Evolutionary conservation across 2,329 filamentous ascomycete species (phyloP).

Genomic region (Xylariomycetidae sp.): DNA sequence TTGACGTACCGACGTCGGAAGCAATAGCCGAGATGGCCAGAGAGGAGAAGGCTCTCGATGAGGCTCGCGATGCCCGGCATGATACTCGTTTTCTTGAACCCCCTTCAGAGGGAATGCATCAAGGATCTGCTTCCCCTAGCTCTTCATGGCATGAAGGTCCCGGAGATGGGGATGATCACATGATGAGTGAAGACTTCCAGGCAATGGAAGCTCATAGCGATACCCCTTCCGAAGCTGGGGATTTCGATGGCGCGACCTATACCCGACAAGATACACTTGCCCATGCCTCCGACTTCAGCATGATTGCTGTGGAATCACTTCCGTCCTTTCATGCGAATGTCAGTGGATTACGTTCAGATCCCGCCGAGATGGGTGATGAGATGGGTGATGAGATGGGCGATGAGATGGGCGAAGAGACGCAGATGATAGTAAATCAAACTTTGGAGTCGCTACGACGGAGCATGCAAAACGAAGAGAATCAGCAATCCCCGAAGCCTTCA

Average conservation of each 20-base stretch:
- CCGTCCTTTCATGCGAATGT: conserved; percentile 39
- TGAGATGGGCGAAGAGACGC: conserved; percentile 51
- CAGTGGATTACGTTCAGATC: conserved; percentile 26
- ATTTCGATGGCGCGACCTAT: conserved; percentile 13
- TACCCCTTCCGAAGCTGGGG: conserved; percentile 16
- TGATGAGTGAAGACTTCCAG: conserved; percentile 17
- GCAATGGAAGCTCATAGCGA: conserved; percentile 23
- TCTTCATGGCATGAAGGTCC: conserved; percentile 11
- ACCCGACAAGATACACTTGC: conserved; percentile 34
- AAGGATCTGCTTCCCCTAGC: conserved; percentile 8
- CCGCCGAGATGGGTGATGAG: no score
- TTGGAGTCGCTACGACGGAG: conserved; percentile 43
- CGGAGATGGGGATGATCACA: conserved; percentile 11
- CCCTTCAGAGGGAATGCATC: conserved; percentile 3
- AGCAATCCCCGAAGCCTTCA: conserved; percentile 6
- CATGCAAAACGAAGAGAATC: conserved; percentile 17
- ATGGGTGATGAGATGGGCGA: conserved; percentile 40
- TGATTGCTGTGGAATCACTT: conserved; percentile 52
- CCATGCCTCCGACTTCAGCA: conserved; percentile 48
- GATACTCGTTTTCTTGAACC: no score
- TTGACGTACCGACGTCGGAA: conserved; percentile 1
- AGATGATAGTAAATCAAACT: conserved; percentile 49
- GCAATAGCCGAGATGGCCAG: conserved; percentile 2
- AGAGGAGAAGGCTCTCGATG: conserved; percentile 5
- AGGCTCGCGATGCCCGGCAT: conserved; percentile 3